Conservation (phyloP, 106 monocot species). For the Cymbidium sinense region DNA sequence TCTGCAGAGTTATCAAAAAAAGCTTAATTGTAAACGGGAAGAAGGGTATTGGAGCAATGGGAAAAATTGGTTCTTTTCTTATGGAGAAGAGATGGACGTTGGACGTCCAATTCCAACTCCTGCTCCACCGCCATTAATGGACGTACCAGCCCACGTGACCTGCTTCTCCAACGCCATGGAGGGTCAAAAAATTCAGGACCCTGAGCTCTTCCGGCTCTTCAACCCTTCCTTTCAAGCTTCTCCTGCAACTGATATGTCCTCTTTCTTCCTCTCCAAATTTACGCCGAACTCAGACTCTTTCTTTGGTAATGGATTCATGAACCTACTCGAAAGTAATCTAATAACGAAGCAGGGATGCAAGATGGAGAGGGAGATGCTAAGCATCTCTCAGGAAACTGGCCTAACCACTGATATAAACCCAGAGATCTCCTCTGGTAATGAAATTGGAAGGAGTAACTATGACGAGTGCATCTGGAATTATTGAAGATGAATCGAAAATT, state of each 20-base stretch:
- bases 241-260: background rate
- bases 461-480: background rate
- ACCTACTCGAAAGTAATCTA: background rate
- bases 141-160: slow-evolving; percentile 42
- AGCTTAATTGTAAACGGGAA: slow-evolving; percentile 8
- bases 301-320: background rate
- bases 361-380: slow-evolving; percentile 5
- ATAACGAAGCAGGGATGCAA: background rate
- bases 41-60: slow-evolving; percentile 5
- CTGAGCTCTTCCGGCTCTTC: background rate
- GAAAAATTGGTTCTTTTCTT: background rate
- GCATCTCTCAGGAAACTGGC: background rate
- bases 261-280: background rate
- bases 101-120: background rate
- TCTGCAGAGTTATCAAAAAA: slow-evolving; percentile 36
- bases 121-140: slow-evolving; percentile 24
- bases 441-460: background rate
- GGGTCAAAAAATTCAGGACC: slow-evolving; percentile 9
- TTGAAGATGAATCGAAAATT: background rate
- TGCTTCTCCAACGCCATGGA: slow-evolving; percentile 49
- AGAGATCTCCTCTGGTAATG: slow-evolving; percentile 1
- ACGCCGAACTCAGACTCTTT: background rate
- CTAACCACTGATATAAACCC: slow-evolving; percentile 5
- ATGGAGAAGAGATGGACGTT: background rate
- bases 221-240: background rate